Percentiles rank a stretch among this genome's conserved stretches.
phyloP scores from a whole-genome alignment of 2,329 filamentous ascomycete genomes.

The Boeremia exigua region DNA sequence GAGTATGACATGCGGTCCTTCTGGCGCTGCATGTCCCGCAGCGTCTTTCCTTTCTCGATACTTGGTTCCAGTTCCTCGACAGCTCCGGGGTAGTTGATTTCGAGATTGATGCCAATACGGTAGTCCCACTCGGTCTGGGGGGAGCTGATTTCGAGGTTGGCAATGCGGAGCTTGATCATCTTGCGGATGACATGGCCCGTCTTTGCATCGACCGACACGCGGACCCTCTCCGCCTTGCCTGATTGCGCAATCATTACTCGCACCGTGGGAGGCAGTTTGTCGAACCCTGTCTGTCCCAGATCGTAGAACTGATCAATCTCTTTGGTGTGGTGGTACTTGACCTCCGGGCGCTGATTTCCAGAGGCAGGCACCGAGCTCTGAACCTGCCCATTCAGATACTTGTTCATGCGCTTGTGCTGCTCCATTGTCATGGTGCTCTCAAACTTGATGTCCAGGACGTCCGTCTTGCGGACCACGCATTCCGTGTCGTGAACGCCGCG shows the following conservation, averaged over 20 bases:
- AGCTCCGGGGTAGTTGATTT: conserved; percentile 79
- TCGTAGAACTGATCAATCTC: conserved; percentile 81
- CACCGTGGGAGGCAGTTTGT: conserved; percentile 54
- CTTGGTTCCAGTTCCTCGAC: conserved; percentile 59
- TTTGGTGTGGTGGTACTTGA: conserved; percentile 81
- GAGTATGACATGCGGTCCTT: conserved; percentile 94
- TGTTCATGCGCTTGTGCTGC: conserved; percentile 85
- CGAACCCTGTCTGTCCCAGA: conserved; percentile 59
- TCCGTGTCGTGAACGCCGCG: conserved; percentile 72
- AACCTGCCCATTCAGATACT: conserved; percentile 77
- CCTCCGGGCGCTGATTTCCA: conserved; percentile 59
- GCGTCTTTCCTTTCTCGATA: conserved; percentile 50
- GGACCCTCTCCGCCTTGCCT: conserved; percentile 31
- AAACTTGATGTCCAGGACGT: conserved; percentile 59
- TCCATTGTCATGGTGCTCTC: conserved; percentile 91
- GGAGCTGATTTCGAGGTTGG: conserved; percentile 85
- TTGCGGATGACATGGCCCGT: conserved; percentile 73
- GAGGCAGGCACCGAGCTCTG: conserved; percentile 56
- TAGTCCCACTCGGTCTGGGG: conserved; percentile 83
- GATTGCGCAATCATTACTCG: conserved; percentile 61
- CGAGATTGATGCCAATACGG: conserved; percentile 91
- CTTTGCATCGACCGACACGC: conserved; percentile 76
- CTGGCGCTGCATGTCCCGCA: conserved; percentile 63
- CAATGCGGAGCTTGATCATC: conserved; percentile 90
- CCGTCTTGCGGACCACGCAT: conserved; percentile 35